Evolutionary conservation across 352 stramenopile species (phyloP), one percentile per base, ranked within the genome.

Genomic region (Phytopythium chamaehyphon): DNA sequence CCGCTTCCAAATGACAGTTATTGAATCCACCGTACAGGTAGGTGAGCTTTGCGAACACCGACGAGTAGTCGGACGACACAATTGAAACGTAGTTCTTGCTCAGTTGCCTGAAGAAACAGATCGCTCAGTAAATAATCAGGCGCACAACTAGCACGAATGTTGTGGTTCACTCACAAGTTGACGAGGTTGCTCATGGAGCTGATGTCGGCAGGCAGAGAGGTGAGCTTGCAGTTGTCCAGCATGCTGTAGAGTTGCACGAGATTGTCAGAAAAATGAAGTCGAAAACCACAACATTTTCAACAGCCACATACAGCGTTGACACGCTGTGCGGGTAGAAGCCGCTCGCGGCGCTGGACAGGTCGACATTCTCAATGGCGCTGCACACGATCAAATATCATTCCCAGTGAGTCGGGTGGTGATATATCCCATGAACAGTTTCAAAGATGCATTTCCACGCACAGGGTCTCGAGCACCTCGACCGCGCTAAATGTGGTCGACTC

Each of bases 221-320:
- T 76, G 46, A 90, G 62, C 40, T 78, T 75, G 59, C 80, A 90
- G 59, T 90, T 90, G 22, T 88, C 69, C 57, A 90, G 70, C 1
- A 70, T 69, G 16, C 78, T 90, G 35, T 9, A 16, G 26, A 35
- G 10, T 5, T 18, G 6, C 19, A n/a, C 31, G 14, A 16, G 6
- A 33, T 33, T 33, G 28, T 33, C 28, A 33, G 28, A 5, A 9
- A 10, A 5, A 42, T 12, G n/a, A n/a, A 42, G 6, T 42, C 6
- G 14, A 42, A 7, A 42, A 7, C 37, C 31, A 15, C 18, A 42
- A 57, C 21, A 15, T 28, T 36, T 3, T n/a, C 42, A 48, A 12
- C 21, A n/a, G 51, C 54, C 3, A 38, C 44, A 6, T 28, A 73
- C 67, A 83, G 47, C 11, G 54, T 53, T 6, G 55, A 58, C 24